Evolutionary conservation across 2,329 filamentous ascomycete species (phyloP).

Genomic region (Didymella pomorum): DNA sequence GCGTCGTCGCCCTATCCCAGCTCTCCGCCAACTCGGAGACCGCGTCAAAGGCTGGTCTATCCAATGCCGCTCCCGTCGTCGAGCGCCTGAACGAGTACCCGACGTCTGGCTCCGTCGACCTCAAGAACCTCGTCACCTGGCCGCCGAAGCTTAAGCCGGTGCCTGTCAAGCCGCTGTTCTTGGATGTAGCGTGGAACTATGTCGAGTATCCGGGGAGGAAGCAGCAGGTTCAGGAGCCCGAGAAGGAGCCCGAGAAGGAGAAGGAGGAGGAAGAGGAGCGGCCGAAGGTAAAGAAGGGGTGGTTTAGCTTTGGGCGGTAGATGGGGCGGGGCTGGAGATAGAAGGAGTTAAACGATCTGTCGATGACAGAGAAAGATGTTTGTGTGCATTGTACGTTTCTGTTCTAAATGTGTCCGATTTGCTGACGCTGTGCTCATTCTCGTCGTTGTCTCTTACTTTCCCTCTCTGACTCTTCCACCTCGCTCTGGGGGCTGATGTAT

Average conservation of each 20-base stretch:
- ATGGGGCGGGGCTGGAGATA: not conserved
- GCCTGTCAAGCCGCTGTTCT: constrained; percentile 92
- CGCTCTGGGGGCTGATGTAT: not conserved
- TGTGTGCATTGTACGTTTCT: not conserved
- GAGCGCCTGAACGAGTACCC: constrained; percentile 81
- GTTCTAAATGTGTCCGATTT: not conserved
- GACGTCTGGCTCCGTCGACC: constrained; percentile 68
- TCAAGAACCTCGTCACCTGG: constrained; percentile 83
- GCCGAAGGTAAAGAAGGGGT: constrained; percentile 58
- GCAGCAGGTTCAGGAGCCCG: constrained; percentile 38
- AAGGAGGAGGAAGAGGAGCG: constrained; percentile 45
- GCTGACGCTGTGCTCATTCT: not conserved
- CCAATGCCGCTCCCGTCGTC: constrained; percentile 68
- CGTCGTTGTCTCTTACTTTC: not conserved
- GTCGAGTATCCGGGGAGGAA: constrained; percentile 82
- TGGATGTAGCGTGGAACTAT: constrained; percentile 98
- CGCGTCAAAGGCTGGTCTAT: constrained; percentile 56
- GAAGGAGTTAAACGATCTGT: not conserved
- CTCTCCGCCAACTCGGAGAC: constrained; percentile 61
- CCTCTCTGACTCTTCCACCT: not conserved
- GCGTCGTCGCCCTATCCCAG: constrained; percentile 82
- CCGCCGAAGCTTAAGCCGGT: constrained; percentile 84
- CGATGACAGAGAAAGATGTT: too few species aligned
- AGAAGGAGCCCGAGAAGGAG: constrained; percentile 35
- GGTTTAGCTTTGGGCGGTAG: constrained; percentile 61